Evolutionary conservation across 805 yeast species (phyloP).

Genomic region (Candida sithepensis): DNA sequence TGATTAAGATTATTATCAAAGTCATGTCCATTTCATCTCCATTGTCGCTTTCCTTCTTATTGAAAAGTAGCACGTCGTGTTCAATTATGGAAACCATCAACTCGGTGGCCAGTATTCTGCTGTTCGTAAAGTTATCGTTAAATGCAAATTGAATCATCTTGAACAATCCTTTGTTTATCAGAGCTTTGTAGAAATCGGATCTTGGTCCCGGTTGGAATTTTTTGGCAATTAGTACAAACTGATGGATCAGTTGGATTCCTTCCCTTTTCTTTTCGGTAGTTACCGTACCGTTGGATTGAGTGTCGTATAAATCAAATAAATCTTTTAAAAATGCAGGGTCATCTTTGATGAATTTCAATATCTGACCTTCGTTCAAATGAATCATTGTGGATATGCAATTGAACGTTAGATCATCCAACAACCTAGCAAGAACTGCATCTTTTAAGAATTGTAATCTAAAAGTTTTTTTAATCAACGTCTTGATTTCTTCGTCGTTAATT

Average conservation of each 20-base stretch:
- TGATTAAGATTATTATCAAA: conserved; percentile 49
- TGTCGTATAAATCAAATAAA: conserved; percentile 55
- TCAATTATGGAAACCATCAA: conserved; percentile 76
- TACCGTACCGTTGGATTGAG: conserved; percentile 6
- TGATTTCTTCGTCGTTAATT: conserved; percentile 45
- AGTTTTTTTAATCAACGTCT: conserved; percentile 63
- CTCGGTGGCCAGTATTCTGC: conserved; percentile 74
- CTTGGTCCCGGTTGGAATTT: conserved; percentile 57
- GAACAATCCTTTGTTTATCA: conserved; percentile 68
- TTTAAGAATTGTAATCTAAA: conserved; percentile 76
- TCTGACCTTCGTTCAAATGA: conserved; percentile 62
- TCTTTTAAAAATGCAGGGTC: conserved; percentile 49
- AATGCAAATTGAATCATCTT: conserved; percentile 71
- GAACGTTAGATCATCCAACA: conserved; percentile 77
- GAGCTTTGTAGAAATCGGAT: conserved; percentile 56
- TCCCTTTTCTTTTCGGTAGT: conserved; percentile 42
- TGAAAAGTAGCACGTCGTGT: conserved; percentile 68
- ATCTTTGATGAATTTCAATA: conserved; percentile 55
- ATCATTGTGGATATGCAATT: conserved; percentile 64
- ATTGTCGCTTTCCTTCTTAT: conserved; percentile 19
- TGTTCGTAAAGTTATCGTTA: conserved; percentile 41
- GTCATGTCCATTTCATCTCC: conserved; percentile 34
- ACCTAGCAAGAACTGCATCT: conserved; percentile 80
- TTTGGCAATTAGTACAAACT: conserved; percentile 73
- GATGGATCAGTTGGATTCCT: conserved; percentile 77